Conservation (phyloP, 805 yeast genomes). For the Candida insectalens region DNA sequence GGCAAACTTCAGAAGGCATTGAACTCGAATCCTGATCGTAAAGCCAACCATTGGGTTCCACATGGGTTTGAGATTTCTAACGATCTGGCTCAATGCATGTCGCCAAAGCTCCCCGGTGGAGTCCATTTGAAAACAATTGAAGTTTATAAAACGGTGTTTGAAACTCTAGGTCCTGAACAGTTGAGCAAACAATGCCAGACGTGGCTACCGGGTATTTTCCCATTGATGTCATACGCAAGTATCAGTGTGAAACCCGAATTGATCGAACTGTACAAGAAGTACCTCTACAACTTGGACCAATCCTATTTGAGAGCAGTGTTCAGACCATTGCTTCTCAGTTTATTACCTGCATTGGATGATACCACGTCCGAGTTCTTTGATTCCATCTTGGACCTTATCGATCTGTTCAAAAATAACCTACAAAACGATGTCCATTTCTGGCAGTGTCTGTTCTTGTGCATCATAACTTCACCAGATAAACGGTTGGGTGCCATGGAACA, state of each 20-base stretch:
- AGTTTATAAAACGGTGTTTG: slow-evolving; percentile 64
- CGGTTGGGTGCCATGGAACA: slow-evolving; percentile 79
- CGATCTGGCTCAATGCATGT: slow-evolving; percentile 67
- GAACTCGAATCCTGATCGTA: slow-evolving; percentile 33
- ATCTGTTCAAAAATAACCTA: slow-evolving; percentile 43
- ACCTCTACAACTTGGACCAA: slow-evolving; percentile 44
- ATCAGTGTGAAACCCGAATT: slow-evolving; percentile 79
- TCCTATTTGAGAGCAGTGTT: slow-evolving; percentile 41
- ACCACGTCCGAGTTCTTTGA: slow-evolving; percentile 78
- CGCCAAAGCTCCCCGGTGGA: slow-evolving; percentile 83
- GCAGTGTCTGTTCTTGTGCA: slow-evolving; percentile 68
- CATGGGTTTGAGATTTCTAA: slow-evolving; percentile 55
- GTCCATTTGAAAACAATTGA: slow-evolving; percentile 86
- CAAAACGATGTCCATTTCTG: slow-evolving; percentile 72
- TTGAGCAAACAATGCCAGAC: slow-evolving; percentile 47
- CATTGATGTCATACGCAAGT: slow-evolving; percentile 80
- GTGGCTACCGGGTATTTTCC: slow-evolving; percentile 93
- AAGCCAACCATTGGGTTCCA: slow-evolving; percentile 51
- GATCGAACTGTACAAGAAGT: slow-evolving; percentile 48
- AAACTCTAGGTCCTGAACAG: slow-evolving; percentile 44
- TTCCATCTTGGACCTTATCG: slow-evolving; percentile 50
- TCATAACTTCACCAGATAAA: slow-evolving; percentile 72
- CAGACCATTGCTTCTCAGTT: slow-evolving; percentile 62
- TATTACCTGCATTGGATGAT: slow-evolving; percentile 87
- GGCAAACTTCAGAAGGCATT: slow-evolving; percentile 71